Evolutionary conservation across 805 yeast genomes (phyloP), one percentile per base, ranked within the genome.

Genomic region (Lachancea fermentati): DNA sequence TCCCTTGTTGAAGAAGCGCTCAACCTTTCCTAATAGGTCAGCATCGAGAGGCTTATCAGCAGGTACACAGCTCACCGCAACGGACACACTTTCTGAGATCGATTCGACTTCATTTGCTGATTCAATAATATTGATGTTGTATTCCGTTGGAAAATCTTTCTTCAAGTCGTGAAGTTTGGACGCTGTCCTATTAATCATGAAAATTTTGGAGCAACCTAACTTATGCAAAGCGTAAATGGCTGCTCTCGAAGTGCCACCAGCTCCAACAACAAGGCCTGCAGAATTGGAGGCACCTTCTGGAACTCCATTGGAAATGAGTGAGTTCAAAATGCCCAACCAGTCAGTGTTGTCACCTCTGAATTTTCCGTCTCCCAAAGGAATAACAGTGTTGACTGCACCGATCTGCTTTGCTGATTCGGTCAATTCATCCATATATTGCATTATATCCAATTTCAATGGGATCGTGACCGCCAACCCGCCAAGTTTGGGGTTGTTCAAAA

Each of bases 401-500:
- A 93, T 86, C n/a, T 62, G 51, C 47, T 71, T 60, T 12, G 95
- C 97, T 13, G 94, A 77, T n/a, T 76, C 81, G 5, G 87, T 74
- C 31, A 91, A 66, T 44, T 75, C 80, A 45, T 71, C 69, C 48
- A 82, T 72, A 48, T 76, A 74, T 49, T 78, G 70, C 67, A 85
- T 78, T 47, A 91, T 79, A 43, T 82, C 94, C 41, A 87, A 57
- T 60, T 93, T 93, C 57, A 91, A 69, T 3, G 99, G 99, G 57
- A 91, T 91, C 2, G 98, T 93, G 5, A 93, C 86, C 4, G 95
- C 89, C 46, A 85, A 78, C n/a, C 98, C 99, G 34, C 97, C 97
- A 54, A 93, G 83, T 6, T 66, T 56, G 12, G 75, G 62, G 14
- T 60, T 60, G 28, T 68, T 57, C 43, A 78, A 66, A 40, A 88